Percentiles rank a stretch among this genome's conserved stretches.
Conservation (phyloP, 2,329 filamentous ascomycete species). For the Tolypocladium album region DNA sequence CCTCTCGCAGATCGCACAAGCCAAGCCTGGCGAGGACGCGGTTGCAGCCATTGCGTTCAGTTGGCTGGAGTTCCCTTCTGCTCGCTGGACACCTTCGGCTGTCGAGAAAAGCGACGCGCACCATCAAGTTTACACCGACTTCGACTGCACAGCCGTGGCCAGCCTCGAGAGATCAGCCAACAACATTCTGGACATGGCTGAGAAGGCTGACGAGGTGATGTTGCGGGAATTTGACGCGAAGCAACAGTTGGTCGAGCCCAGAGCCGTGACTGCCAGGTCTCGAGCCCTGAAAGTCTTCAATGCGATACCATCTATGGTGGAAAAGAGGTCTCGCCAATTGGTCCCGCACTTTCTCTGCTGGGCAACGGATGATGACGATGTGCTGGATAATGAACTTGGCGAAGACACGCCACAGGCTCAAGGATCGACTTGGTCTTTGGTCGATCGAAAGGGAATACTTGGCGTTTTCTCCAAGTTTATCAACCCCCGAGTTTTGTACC, state of each 20-base stretch:
- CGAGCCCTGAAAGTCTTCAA: conserved; percentile 74
- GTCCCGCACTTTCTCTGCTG: conserved; percentile 81
- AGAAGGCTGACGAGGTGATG: conserved; percentile 47
- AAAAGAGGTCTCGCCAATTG: conserved; percentile 74
- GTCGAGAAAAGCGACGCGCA: conserved; percentile 21
- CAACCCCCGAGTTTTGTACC: conserved; percentile 79
- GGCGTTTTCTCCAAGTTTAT: conserved; percentile 72
- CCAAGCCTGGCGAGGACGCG: conserved; percentile 59
- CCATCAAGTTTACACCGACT: conserved; percentile 51
- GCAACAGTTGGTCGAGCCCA: conserved; percentile 42
- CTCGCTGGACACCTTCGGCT: conserved; percentile 37
- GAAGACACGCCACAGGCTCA: conserved; percentile 23
- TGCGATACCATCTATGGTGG: conserved; percentile 64
- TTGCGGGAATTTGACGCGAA: conserved; percentile 51
- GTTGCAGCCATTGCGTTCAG: conserved; percentile 64
- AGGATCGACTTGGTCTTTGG: conserved; percentile 52
- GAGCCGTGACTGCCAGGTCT: conserved; percentile 50
- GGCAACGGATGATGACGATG: conserved; percentile 45
- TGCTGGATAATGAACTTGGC: conserved; percentile 18
- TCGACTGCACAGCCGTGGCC: conserved; percentile 71
- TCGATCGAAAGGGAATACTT: conserved; percentile 77
- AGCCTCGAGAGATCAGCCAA: conserved; percentile 43
- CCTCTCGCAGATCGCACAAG: conserved; percentile 63
- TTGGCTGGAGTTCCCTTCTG: conserved; percentile 58
- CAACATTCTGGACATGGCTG: conserved; percentile 40